Evolutionary conservation across 306 rosid species (phyloP).

Genomic region (Parietaria judaica): DNA sequence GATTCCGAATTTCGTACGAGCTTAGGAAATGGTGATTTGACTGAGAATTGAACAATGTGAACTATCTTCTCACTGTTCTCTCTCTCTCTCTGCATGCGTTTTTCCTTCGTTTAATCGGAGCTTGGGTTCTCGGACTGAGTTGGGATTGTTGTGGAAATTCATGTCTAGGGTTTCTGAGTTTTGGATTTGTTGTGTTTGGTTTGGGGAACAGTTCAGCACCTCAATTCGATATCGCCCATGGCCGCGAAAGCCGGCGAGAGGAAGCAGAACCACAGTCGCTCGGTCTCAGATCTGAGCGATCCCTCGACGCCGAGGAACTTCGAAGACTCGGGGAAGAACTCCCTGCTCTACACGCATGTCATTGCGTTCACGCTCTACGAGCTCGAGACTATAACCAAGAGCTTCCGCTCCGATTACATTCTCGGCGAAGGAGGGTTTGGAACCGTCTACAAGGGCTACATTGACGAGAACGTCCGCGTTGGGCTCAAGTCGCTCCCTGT

Average conservation of each 20-base stretch:
- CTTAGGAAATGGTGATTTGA: background rate
- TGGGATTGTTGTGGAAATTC: background rate
- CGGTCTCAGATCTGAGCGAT: constrained; percentile 92
- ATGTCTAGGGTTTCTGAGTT: constrained; percentile 6
- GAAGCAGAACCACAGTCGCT: constrained; percentile 45
- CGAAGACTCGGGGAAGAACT: constrained; percentile 60
- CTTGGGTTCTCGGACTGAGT: background rate
- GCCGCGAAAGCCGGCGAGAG: constrained; percentile 28
- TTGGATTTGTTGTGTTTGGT: background rate
- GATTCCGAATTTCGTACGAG: background rate
- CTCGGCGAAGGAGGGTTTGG: constrained; percentile 99
- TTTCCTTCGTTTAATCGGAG: background rate
- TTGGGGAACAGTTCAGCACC: constrained; percentile 64
- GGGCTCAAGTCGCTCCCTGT: constrained; percentile 96
- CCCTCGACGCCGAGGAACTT: constrained; percentile 75
- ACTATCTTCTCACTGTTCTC: background rate
- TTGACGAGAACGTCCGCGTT: constrained; percentile 91
- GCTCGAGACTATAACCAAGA: constrained; percentile 92
- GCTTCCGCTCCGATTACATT: constrained; percentile 87
- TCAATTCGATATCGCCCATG: constrained; percentile 36
- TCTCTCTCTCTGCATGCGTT: background rate
- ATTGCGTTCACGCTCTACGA: constrained; percentile 88
- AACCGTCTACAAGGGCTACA: constrained; percentile 93
- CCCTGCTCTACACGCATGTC: constrained; percentile 79
- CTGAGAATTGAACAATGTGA: no score